These are phyloP conservation scores for Lentinula edodes DNA, from an alignment of 768 basidiomycete species.

Conservation along the genomic window DNA sequence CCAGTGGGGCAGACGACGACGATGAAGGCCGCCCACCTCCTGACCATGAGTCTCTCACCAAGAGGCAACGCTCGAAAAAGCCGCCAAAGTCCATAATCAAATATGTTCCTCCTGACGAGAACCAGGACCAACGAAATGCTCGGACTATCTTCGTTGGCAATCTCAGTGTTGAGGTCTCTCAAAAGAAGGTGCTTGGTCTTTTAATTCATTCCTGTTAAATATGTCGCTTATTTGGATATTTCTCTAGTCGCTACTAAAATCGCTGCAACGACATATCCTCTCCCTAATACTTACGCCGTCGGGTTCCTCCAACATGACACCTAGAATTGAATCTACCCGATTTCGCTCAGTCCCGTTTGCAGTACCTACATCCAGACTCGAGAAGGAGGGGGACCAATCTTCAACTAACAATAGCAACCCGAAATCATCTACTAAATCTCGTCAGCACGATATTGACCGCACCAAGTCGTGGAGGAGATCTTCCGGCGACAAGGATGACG, in stretches of 20 bases:
- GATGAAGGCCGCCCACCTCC: conserved; percentile 33
- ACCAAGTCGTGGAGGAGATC: conserved; percentile 53
- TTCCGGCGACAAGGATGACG: conserved; percentile 28
- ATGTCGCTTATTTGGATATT: neutral
- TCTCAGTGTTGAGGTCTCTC: conserved; percentile 68
- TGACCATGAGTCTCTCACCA: conserved; percentile 60
- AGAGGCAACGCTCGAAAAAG: conserved; percentile 26
- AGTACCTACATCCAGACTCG: conserved; percentile 64
- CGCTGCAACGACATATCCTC: conserved; percentile 72
- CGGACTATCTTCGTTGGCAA: conserved; percentile 94
- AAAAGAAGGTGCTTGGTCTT: conserved; percentile 56
- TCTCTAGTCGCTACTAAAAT: conserved; percentile 64
- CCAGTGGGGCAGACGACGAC: conserved; percentile 12
- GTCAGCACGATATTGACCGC: conserved; percentile 53
- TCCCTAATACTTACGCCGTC: conserved; percentile 56
- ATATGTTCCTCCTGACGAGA: conserved; percentile 64
- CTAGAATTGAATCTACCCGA: conserved; percentile 84
- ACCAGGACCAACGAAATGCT: conserved; percentile 62
- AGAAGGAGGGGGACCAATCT: conserved; percentile 32
- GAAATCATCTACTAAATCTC: conserved; percentile 25
- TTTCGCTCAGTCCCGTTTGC: conserved; percentile 94
- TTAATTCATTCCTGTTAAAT: neutral
- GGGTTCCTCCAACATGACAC: neutral
- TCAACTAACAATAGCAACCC: conserved; percentile 24
- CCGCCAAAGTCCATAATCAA: conserved; percentile 28